Conservation (phyloP, 805 yeast genomes). For the Scheffersomyces lignosus region DNA sequence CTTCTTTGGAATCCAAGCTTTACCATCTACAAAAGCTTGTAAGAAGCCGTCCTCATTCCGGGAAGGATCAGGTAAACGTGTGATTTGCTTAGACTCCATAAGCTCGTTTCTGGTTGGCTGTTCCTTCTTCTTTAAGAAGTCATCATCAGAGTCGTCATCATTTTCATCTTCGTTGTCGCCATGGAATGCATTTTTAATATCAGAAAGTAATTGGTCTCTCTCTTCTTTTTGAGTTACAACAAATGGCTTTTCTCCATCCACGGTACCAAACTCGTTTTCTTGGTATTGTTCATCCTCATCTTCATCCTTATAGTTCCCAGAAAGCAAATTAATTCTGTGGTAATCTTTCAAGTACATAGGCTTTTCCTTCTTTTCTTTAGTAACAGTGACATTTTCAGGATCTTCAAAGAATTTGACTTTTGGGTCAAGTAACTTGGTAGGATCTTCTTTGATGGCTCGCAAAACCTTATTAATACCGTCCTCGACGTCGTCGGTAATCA, state of each 20-base stretch:
- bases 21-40: slow-evolving; percentile 65
- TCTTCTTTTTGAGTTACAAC: slow-evolving; percentile 76
- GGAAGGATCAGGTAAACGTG: slow-evolving; percentile 57
- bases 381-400: slow-evolving; percentile 42
- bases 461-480: slow-evolving; percentile 73
- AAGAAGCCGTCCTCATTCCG: slow-evolving; percentile 68
- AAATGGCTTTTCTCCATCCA: slow-evolving; percentile 64
- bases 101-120: slow-evolving; percentile 5
- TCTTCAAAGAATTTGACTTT: slow-evolving; percentile 72
- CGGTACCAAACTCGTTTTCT: slow-evolving; percentile 40
- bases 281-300: slow-evolving; percentile 50
- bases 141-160: slow-evolving; percentile 47
- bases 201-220: slow-evolving; percentile 67
- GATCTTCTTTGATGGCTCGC: slow-evolving; percentile 65
- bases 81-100: slow-evolving; percentile 19
- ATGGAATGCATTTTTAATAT: slow-evolving; percentile 68
- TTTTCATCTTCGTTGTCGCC: slow-evolving; percentile 43
- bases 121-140: slow-evolving; percentile 60
- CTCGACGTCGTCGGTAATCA: slow-evolving; percentile 84
- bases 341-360: slow-evolving; percentile 91
- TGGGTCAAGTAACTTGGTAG: slow-evolving; percentile 66
- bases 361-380: slow-evolving; percentile 34
- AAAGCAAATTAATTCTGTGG: slow-evolving; percentile 79
- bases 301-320: slow-evolving; percentile 59
- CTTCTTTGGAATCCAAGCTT: slow-evolving; percentile 86